Evolutionary conservation across 768 basidiomycete species (phyloP).

Genomic region (Hysterangium stoloniferum): DNA sequence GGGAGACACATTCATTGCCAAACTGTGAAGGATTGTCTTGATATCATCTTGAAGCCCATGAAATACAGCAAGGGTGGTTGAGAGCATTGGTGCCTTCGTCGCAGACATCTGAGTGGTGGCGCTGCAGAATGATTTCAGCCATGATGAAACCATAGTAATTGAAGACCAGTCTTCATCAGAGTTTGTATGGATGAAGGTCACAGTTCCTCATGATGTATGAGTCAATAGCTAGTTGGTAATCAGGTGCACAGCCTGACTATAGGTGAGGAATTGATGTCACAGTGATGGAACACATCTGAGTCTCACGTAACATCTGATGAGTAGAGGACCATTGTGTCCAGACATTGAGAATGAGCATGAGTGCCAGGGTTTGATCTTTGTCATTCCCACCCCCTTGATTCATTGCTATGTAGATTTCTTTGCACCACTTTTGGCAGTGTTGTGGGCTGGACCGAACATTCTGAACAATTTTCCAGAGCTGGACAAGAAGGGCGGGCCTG

Average conservation of each 20-base stretch:
- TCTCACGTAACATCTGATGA: slow-evolving; percentile 12
- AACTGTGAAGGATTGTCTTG: slow-evolving; percentile 13
- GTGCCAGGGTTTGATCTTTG: background rate
- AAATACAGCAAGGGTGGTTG: slow-evolving; percentile 27
- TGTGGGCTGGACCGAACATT: slow-evolving; percentile 9
- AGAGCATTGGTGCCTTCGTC: slow-evolving; percentile 26
- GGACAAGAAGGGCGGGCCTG: background rate
- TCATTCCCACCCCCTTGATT: background rate
- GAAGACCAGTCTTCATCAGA: slow-evolving; percentile 24
- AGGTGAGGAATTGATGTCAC: background rate
- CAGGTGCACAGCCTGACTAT: slow-evolving; percentile 21
- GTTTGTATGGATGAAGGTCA: slow-evolving; percentile 17
- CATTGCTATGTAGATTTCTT: background rate
- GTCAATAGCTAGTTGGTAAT: slow-evolving; percentile 15
- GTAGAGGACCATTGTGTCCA: slow-evolving; percentile 8
- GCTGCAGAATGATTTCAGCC: slow-evolving; percentile 27
- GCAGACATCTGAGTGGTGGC: slow-evolving; percentile 30
- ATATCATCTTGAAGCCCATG: slow-evolving; percentile 27
- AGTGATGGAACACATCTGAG: background rate
- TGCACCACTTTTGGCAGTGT: slow-evolving; percentile 1
- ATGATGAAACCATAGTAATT: slow-evolving; percentile 18
- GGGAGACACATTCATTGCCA: too few relatives aligned
- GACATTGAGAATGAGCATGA: slow-evolving; percentile 9
- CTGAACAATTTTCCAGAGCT: slow-evolving; percentile 12
- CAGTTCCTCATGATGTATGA: slow-evolving; percentile 14